Conservation (phyloP, 495 filamentous ascomycete genomes). For the Trichoderma parareesei region DNA sequence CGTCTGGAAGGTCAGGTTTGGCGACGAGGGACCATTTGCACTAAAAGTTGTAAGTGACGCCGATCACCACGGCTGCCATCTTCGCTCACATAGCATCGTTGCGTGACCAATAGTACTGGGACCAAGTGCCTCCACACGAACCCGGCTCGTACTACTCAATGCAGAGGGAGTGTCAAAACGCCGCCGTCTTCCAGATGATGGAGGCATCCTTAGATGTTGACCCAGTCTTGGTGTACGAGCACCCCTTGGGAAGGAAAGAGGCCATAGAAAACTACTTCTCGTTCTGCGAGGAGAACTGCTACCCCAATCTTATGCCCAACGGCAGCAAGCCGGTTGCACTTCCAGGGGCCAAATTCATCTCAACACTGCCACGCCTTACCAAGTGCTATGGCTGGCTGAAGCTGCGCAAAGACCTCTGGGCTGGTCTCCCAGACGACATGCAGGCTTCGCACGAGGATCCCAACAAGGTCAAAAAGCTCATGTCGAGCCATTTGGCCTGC, state of each 20-base stretch:
- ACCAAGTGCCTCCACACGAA: not conserved
- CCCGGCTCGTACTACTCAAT: not conserved
- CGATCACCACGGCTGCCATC: not conserved
- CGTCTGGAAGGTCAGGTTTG: conserved; percentile 7
- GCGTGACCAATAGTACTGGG: not conserved
- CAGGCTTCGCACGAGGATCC: not conserved
- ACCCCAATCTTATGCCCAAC: not conserved
- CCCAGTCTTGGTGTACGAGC: not conserved
- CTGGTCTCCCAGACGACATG: not conserved
- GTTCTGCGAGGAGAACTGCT: not conserved
- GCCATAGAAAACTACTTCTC: not conserved
- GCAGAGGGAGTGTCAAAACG: conserved; percentile 11
- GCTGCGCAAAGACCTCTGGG: not conserved
- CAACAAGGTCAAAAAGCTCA: not conserved
- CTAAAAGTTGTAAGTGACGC: conserved; percentile 5
- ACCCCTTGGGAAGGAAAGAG: not conserved
- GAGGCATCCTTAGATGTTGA: not conserved
- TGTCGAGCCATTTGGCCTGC: not conserved
- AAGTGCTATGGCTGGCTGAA: conserved; percentile 10
- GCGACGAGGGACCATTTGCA: conserved; percentile 9
- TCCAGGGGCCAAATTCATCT: not conserved
- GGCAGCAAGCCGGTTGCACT: not conserved
- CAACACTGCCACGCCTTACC: not conserved
- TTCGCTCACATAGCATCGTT: not conserved
- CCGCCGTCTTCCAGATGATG: conserved; percentile 10